Conservation (phyloP, 1,284 basidiomycete species). For the Irpex rosettiformis region DNA sequence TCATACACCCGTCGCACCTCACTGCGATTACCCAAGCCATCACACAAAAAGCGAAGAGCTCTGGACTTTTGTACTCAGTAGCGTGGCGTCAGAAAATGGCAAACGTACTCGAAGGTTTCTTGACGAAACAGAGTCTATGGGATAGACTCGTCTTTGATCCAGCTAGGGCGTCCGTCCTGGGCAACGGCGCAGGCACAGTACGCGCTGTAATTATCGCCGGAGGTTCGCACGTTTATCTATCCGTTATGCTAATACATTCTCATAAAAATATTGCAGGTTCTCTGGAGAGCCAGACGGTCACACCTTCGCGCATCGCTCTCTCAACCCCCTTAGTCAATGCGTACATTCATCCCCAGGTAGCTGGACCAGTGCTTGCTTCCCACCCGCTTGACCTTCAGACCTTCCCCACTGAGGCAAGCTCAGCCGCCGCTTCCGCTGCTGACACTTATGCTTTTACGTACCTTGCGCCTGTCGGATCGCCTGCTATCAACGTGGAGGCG, state of each 20-base stretch:
- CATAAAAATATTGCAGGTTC: constrained; percentile 24
- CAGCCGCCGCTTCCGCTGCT: constrained; percentile 26
- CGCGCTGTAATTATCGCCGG: constrained; percentile 61
- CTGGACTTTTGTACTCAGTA: constrained; percentile 48
- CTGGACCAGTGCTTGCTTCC: constrained; percentile 69
- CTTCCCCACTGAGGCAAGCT: constrained; percentile 37
- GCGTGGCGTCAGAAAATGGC: constrained; percentile 74
- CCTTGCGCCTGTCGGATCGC: constrained; percentile 64
- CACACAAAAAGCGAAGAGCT: constrained; percentile 48
- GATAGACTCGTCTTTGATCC: constrained; percentile 69
- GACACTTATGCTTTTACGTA: constrained; percentile 29
- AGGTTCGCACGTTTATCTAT: constrained; percentile 39
- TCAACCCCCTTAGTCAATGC: constrained; percentile 68
- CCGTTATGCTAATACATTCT: background rate
- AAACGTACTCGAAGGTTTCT: constrained; percentile 60
- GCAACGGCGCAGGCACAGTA: constrained; percentile 53
- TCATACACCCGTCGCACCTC: constrained; percentile 59
- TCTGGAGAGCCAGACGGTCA: constrained; percentile 40
- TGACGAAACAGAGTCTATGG: constrained; percentile 76
- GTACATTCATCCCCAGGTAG: constrained; percentile 55
- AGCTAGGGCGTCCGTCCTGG: constrained; percentile 58
- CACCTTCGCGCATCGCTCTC: constrained; percentile 62
- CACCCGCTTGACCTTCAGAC: constrained; percentile 75
- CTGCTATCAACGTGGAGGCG: constrained; percentile 69
- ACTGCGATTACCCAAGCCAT: constrained; percentile 47